phyloP scores from a whole-genome alignment of 2,329 filamentous ascomycete species.

The Zymoseptoria pseudotritici region DNA sequence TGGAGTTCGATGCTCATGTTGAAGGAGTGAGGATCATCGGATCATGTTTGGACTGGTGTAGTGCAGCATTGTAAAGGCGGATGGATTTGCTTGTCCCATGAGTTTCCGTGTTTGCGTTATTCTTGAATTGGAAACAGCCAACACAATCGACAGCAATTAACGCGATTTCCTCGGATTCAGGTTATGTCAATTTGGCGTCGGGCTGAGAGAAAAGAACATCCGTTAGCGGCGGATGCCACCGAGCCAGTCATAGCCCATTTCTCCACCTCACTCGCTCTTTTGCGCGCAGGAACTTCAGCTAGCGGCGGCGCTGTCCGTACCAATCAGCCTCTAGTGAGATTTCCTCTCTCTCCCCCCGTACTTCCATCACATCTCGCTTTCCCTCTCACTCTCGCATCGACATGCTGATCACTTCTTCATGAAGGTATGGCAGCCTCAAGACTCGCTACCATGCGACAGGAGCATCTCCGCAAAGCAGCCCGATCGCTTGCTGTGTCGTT shows the following conservation, averaged over 20 bases:
- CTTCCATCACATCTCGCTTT: background rate
- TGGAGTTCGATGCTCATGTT: conserved; percentile 10
- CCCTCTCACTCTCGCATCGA: background rate
- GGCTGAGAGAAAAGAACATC: background rate
- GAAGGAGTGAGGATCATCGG: background rate
- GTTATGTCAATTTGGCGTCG: background rate
- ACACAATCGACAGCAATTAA: background rate
- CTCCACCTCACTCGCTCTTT: too few relatives aligned
- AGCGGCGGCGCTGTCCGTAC: background rate
- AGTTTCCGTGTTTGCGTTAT: background rate
- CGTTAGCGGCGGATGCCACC: background rate
- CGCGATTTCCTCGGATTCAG: background rate
- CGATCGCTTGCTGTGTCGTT: conserved; percentile 5
- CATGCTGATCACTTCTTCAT: background rate
- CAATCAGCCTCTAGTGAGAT: background rate
- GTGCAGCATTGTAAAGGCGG: background rate
- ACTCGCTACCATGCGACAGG: background rate
- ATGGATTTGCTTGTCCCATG: background rate
- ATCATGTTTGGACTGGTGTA: background rate
- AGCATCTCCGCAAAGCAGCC: background rate
- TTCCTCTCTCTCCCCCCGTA: background rate
- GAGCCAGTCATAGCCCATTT: background rate
- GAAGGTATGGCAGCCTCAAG: background rate
- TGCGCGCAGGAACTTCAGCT: background rate
- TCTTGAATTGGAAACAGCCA: background rate